A percentile compares a stretch with the other conserved stretches of the same genome.
Conservation (phyloP, 495 filamentous ascomycete genomes). For the Poronia punctata region DNA sequence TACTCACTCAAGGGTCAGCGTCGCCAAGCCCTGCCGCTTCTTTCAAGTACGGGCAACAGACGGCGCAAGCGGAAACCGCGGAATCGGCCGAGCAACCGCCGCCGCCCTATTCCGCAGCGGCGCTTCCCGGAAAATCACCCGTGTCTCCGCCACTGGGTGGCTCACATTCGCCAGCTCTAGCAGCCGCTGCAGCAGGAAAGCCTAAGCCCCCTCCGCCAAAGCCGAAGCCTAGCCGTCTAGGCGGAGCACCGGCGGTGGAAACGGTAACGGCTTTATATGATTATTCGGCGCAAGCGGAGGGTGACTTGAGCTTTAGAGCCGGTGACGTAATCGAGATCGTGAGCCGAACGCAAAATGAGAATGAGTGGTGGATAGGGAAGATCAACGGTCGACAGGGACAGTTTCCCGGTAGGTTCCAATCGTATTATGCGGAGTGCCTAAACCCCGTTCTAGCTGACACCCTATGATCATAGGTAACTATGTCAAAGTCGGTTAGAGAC, state of each 20-base stretch:
- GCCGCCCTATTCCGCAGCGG: slow-evolving; percentile 59
- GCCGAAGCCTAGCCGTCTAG: slow-evolving; percentile 76
- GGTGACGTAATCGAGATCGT: slow-evolving; percentile 91
- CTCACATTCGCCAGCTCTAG: slow-evolving; percentile 25
- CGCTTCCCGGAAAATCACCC: slow-evolving; percentile 24
- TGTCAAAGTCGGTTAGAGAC: slow-evolving; percentile 21
- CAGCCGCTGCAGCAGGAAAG: slow-evolving; percentile 70
- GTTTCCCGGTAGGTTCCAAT: slow-evolving; percentile 74
- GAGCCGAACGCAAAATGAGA: slow-evolving; percentile 70
- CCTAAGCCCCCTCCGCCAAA: slow-evolving; percentile 84
- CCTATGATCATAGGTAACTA: slow-evolving; percentile 17
- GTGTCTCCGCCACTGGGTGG: slow-evolving; percentile 49
- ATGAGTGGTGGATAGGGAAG: slow-evolving; percentile 94
- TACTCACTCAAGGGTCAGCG: slow-evolving; percentile 29
- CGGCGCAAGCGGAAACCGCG: slow-evolving; percentile 16
- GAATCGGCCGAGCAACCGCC: slow-evolving; percentile 28
- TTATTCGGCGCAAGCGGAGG: slow-evolving; percentile 92
- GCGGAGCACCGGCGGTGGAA: slow-evolving; percentile 56
- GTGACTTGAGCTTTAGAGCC: slow-evolving; percentile 83
- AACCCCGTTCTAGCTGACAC: slow-evolving; percentile 7
- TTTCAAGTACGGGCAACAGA: slow-evolving; percentile 21
- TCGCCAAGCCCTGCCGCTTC: slow-evolving; percentile 10
- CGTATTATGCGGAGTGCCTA: not conserved
- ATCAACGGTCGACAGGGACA: slow-evolving; percentile 74
- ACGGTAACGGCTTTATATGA: slow-evolving; percentile 84